Evolutionary conservation across 495 filamentous ascomycete species (phyloP), one percentile per base, ranked within the genome.

Genomic region (Aspergillus bertholletiae): DNA sequence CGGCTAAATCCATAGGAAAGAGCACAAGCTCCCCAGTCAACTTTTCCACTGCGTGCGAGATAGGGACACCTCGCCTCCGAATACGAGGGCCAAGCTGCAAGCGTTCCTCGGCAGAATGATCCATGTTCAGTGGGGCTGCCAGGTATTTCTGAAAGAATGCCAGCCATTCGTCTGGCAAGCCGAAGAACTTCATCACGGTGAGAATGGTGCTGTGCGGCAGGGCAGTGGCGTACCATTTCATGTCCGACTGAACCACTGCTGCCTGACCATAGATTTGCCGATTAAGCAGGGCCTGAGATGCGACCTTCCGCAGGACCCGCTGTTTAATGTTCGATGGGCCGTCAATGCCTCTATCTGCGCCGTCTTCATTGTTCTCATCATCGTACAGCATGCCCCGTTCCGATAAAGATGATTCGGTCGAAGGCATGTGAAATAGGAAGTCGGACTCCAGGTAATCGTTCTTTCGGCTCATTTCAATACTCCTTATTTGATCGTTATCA

Each of bases 1-100:
- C 74, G 0, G 81, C 65, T 39, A 79, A 78, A 56, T 87, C 84
- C 53, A 86, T 70, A 55, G 77, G 80, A 63, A 85, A 85, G 2
- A 87, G 60, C 7, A 84, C 59, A 0, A 73, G 65, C 48, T 87
- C 83, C 3, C 79, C 75, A 27, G 80, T 73, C 6, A 81, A 53
- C 41, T 80, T 73, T 51, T 77, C 80, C 2, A 84, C 68, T 0
- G 69, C 66, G 58, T 85, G 80, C 1, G 78, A 74, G 7, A 79
- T 75, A 0, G 81, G 81, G 3, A 79, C 74, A 7, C 83, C 82
- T 17, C 68, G 55, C 56, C 63, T 60, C 2, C 83, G 77, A 9
- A 67, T 72, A 11, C 79, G 73, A 24, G 75, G 58, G 2, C 64
- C 61, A 13, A 46, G n/a, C 0, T 52, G 54, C n/a, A 49, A 50